Evolutionary conservation across 1,284 basidiomycete genomes (phyloP), one percentile per base, ranked within the genome.

Genomic region (Microbotryum lychnidis-dioicae): DNA sequence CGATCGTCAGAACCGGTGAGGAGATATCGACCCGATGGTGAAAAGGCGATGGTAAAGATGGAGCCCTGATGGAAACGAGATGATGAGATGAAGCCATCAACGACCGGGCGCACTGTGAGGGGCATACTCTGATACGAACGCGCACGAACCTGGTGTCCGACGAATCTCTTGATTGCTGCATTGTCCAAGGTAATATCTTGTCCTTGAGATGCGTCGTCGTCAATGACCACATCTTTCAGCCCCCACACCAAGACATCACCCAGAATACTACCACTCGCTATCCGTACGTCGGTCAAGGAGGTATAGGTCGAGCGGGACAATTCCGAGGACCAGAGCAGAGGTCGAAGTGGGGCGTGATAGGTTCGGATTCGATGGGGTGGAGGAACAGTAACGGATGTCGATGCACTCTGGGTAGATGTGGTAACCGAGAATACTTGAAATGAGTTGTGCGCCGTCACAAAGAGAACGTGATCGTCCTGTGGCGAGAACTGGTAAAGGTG

Each of bases 401-500:
- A 42, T 42, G 12, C 16, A 10, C 4, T 6, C 16, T 42, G 37
- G 14, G 33, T 20, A n/a, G 21, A 54, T 10, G 52, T 54, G 37
- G 7, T 2, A 42, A 16, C 7, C 6, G 52, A 23, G 52, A 42
- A 54, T n/a, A 23, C 23, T 10, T 42, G 37, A 6, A 54, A 37
- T 6, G 52, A 37, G 25, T 54, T 54, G 37, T 54, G 52, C 27
- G 52, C 31, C 31, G 52, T 54, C 33, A 54, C 23, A 25, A 54
- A 54, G 37, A 54, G 20, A 31, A n/a, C 18, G 14, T 18, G 31
- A 23, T 25, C 33, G 31, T 21, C n/a, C 52, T 29, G 37, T 6
- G 9, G 16, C 18, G 18, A 25, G 18, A 20, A 37, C 1, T 10
- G 6, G 3, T 20, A 6, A 16, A 18, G 23, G 33, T 23, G 16